Percentiles rank a stretch among this genome's conserved stretches.
phyloP scores from a whole-genome alignment of 176 grass and related monocot genomes.

The Triticum turgidum region DNA sequence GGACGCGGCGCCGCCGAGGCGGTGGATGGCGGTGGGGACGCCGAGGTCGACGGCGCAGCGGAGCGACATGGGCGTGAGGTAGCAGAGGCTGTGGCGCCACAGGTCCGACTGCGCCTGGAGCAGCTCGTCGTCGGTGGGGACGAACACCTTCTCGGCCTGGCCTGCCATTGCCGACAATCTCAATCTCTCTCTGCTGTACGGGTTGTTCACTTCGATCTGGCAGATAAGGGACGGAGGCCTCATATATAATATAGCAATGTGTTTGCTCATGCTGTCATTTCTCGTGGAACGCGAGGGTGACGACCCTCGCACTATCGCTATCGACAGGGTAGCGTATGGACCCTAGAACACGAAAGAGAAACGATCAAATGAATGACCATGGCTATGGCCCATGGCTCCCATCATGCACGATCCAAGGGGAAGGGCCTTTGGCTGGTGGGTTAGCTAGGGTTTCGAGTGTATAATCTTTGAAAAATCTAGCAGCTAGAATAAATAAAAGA shows the following conservation, averaged over 20 bases:
- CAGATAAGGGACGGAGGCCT: too few species aligned
- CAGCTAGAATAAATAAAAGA: neutral
- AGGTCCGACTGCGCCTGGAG: neutral
- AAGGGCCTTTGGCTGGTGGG: neutral
- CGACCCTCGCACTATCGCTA: neutral
- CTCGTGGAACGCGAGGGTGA: neutral
- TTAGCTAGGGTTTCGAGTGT: neutral
- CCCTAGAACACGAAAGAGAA: neutral
- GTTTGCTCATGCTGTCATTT: neutral
- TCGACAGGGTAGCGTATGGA: neutral
- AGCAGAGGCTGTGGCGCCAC: neutral
- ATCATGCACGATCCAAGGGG: too few species aligned
- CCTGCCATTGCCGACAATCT: neutral
- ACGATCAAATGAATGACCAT: neutral
- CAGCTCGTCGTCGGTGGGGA: neutral
- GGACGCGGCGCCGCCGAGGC: neutral
- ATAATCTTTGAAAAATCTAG: neutral
- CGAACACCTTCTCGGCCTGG: neutral
- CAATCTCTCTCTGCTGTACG: neutral
- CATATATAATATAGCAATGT: neutral
- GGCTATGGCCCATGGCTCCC: neutral
- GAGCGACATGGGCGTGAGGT: neutral
- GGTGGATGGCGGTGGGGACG: neutral
- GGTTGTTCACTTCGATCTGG: too few species aligned
- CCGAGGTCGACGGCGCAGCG: neutral